Conservation (phyloP, 768 basidiomycete genomes). For the Collybia mongolica region DNA sequence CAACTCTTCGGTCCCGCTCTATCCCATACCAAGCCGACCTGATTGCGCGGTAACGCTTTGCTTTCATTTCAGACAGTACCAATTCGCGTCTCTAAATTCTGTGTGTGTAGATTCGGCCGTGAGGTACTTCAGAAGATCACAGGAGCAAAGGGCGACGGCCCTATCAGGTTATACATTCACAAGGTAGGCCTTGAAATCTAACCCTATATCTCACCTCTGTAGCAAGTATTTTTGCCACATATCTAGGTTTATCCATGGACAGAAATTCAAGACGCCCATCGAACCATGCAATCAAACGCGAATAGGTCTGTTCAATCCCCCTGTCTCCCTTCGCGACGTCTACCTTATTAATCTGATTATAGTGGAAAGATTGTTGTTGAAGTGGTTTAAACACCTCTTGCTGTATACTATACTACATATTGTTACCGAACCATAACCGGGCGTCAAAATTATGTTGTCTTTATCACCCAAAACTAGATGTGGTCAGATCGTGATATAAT, state of each 20-base stretch:
- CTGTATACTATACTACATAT: no score
- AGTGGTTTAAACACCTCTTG: slow-evolving; percentile 23
- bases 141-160: slow-evolving; percentile 51
- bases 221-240: slow-evolving; percentile 2
- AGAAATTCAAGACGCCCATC: slow-evolving; percentile 76
- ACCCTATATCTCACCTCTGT: background rate
- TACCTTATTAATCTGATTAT: slow-evolving; percentile 3
- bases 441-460: background rate
- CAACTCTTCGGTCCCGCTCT: slow-evolving; percentile 77
- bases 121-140: slow-evolving; percentile 61
- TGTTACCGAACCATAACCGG: background rate
- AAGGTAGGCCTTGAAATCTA: slow-evolving; percentile 46
- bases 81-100: background rate
- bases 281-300: slow-evolving; percentile 77
- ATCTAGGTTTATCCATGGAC: slow-evolving; percentile 76
- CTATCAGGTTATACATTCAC: slow-evolving; percentile 74
- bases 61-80: background rate
- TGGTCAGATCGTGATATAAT: background rate
- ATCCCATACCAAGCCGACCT: slow-evolving; percentile 77
- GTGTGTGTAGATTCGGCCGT: slow-evolving; percentile 45
- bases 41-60: slow-evolving; percentile 45
- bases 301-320: slow-evolving; percentile 33
- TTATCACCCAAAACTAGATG: background rate
- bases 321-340: background rate
- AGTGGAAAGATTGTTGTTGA: slow-evolving; percentile 51